Evolutionary conservation across 768 basidiomycete species (phyloP).

Genomic region (Pholiota microspora): DNA sequence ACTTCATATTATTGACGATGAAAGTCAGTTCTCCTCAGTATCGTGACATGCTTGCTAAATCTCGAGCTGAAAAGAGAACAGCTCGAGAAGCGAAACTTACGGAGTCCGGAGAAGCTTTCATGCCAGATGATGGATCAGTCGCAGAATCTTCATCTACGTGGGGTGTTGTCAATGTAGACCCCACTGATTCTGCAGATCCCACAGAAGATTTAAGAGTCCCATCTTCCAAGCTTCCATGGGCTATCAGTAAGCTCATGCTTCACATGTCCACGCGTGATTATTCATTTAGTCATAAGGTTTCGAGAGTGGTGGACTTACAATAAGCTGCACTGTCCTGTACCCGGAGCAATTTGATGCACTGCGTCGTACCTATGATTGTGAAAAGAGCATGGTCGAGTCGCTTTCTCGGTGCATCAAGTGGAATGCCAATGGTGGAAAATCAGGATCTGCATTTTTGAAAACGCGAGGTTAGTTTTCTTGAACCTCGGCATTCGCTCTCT

Average conservation of each 20-base stretch:
- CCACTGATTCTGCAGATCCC: constrained; percentile 60
- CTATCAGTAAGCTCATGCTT: constrained; percentile 54
- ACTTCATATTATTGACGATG: background rate
- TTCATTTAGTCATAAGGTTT: constrained; percentile 53
- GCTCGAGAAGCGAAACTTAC: constrained; percentile 54
- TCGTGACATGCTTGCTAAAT: constrained; percentile 74
- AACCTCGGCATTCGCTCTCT: no score
- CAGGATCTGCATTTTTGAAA: constrained; percentile 95
- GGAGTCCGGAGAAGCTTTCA: constrained; percentile 81
- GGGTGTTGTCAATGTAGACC: constrained; percentile 88
- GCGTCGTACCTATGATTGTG: constrained; percentile 89
- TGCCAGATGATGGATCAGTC: constrained; percentile 86
- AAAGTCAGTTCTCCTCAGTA: constrained; percentile 71
- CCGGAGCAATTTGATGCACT: constrained; percentile 97
- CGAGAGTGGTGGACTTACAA: constrained; percentile 85
- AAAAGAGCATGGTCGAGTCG: constrained; percentile 91
- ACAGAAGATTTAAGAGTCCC: constrained; percentile 75
- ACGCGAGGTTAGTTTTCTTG: constrained; percentile 72
- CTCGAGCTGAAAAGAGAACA: constrained; percentile 73
- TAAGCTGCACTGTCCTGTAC: constrained; percentile 92
- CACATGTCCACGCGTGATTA: background rate
- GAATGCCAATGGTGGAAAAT: constrained; percentile 95
- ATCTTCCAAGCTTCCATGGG: constrained; percentile 80
- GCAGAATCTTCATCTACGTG: constrained; percentile 87
- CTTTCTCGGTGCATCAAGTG: constrained; percentile 94